Evolutionary conservation across 805 yeast genomes (phyloP).

Genomic region (Hanseniaspora clermontiae): DNA sequence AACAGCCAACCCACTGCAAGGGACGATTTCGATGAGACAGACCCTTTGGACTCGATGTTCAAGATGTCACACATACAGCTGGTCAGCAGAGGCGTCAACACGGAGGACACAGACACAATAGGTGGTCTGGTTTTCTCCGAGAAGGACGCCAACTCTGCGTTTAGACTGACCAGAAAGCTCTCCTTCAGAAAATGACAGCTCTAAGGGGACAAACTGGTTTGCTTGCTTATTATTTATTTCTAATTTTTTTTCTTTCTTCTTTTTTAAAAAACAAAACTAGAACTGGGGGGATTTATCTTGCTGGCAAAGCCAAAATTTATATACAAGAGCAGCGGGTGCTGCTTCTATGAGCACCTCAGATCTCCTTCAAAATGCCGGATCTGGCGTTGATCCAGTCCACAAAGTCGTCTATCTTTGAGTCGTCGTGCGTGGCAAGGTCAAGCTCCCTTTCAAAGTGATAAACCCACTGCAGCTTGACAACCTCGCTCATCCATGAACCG

Average conservation of each 20-base stretch:
- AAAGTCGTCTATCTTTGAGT: constrained; percentile 43
- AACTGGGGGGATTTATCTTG: no score
- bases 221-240: no score
- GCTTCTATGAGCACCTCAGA: no score
- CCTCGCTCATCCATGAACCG: constrained; percentile 73
- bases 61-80: not conserved
- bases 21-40: not conserved
- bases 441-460: constrained; percentile 1
- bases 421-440: constrained; percentile 36
- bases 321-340: no score
- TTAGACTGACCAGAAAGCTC: not conserved
- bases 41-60: not conserved
- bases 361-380: not conserved
- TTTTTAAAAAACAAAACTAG: no score
- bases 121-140: not conserved
- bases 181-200: not conserved
- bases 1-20: not conserved
- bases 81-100: not conserved
- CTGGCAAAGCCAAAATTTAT: no score
- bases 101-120: not conserved
- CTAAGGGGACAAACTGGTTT: no score
- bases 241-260: no score
- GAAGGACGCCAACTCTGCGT: not conserved
- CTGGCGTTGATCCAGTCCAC: constrained; percentile 28
- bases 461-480: constrained; percentile 31